Percentiles rank a stretch among this genome's conserved stretches.
Evolutionary conservation across 2,329 filamentous ascomycete genomes (phyloP).

Genomic region (Phaeophleospora eucalypticola): DNA sequence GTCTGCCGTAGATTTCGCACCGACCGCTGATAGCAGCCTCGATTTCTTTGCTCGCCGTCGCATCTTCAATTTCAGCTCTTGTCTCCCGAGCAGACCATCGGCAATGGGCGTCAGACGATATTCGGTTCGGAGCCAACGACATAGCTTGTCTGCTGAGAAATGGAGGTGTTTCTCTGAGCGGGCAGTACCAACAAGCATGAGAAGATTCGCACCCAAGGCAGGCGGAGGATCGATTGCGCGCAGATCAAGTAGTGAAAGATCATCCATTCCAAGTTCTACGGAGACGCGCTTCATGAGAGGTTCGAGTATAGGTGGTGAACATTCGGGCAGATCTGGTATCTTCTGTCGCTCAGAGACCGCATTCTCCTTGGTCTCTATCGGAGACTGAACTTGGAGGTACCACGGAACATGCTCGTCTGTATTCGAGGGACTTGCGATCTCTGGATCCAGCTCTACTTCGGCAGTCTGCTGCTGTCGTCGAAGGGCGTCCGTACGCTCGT

Average conservation of each 20-base stretch:
- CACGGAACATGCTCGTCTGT: slow-evolving; percentile 55
- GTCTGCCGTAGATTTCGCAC: slow-evolving; percentile 53
- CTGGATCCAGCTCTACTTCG: background rate
- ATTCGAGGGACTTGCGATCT: background rate
- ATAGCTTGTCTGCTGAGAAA: slow-evolving; percentile 82
- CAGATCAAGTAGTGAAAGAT: slow-evolving; percentile 75
- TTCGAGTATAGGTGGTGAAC: slow-evolving; percentile 66
- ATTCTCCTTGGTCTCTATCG: slow-evolving; percentile 36
- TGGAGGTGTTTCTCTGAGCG: slow-evolving; percentile 91
- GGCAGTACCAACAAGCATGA: slow-evolving; percentile 91
- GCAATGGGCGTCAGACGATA: slow-evolving; percentile 72
- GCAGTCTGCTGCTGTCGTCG: background rate
- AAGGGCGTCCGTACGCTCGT: background rate
- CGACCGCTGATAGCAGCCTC: slow-evolving; percentile 70
- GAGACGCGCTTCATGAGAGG: slow-evolving; percentile 74
- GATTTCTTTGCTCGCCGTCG: slow-evolving; percentile 75
- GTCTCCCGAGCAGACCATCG: slow-evolving; percentile 82
- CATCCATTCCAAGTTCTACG: slow-evolving; percentile 80
- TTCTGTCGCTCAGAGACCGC: slow-evolving; percentile 49
- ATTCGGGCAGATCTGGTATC: slow-evolving; percentile 61
- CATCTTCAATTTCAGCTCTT: slow-evolving; percentile 85
- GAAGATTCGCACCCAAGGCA: slow-evolving; percentile 77
- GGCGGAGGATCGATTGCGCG: slow-evolving; percentile 79
- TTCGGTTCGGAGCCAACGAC: slow-evolving; percentile 73
- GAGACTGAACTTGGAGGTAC: slow-evolving; percentile 68